Percentiles rank a stretch among this genome's conserved stretches.
Evolutionary conservation across 139 green algal genomes (phyloP).

Genomic region (Chlorella sp.): DNA sequence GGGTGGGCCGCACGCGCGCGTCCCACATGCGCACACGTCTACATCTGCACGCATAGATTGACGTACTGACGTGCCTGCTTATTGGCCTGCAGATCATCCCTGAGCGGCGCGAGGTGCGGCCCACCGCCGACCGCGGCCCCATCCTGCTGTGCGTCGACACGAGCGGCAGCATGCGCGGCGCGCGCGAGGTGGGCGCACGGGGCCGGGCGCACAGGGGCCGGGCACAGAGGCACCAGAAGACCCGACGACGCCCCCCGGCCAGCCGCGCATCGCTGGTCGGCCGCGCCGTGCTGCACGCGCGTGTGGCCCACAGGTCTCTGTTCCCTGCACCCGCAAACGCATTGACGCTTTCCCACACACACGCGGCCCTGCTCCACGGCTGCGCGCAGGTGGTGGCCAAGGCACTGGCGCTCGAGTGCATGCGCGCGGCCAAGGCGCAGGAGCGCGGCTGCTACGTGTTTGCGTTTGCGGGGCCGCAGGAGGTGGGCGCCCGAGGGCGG

Average conservation of each 20-base stretch:
- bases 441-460: constrained; percentile 88
- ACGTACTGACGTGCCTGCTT: background rate
- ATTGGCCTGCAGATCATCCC: constrained; percentile 45
- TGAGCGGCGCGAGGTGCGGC: constrained; percentile 77
- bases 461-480: constrained; percentile 76
- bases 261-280: too few species aligned
- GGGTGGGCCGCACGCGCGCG: too few species aligned
- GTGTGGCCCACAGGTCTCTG: too few species aligned
- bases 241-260: too few species aligned
- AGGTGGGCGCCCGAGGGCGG: constrained; percentile 44
- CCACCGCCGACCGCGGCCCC: constrained; percentile 77
- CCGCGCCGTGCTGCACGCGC: too few species aligned
- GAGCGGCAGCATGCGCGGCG: constrained; percentile 61
- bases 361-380: too few species aligned
- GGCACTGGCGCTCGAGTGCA: constrained; percentile 77
- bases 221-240: too few species aligned
- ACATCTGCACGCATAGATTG: background rate
- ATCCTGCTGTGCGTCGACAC: constrained; percentile 95
- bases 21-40: too few species aligned
- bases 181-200: too few species aligned
- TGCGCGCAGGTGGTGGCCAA: constrained; percentile 91
- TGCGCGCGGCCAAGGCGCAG: constrained; percentile 63
- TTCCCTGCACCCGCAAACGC: too few species aligned
- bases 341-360: too few species aligned
- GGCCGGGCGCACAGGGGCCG: too few species aligned